Evolutionary conservation across 1,139 yeast genomes (phyloP), one percentile per base, ranked within the genome.

Genomic region (Lodderomyces theae): DNA sequence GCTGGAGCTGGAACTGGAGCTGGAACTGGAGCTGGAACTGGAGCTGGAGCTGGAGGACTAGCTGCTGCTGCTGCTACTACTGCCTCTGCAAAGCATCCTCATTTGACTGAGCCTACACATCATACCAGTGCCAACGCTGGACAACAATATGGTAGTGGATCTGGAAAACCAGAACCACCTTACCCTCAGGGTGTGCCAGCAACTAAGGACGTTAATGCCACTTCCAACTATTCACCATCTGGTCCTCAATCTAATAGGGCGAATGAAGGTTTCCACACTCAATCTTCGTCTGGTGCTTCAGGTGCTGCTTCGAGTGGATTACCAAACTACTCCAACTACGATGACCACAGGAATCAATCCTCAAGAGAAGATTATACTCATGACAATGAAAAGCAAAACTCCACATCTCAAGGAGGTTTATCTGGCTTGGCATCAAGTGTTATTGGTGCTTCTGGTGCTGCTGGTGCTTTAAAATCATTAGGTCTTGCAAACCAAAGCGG

Each of bases 1-100:
- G 37, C 44, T 37, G 43, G 33, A 28, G 41, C 47, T 24, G 46
- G 41, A 29, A n/a, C n/a, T n/a, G n/a, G n/a, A n/a, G n/a, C n/a
- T n/a, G n/a, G n/a, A n/a, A 32, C 32, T 29, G 42, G n/a, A n/a
- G 47, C 37, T 34, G 42, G 40, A 26, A 40, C 41, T 12, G 38
- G 37, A 2, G 47, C 37, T 34, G 42, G 40, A 26, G 42, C 41
- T 12, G 38, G 37, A 2, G 34, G 40, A 8, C 35, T 40, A 11
- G 44, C 47, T 15, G 40, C 35, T 22, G 43, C 42, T 29, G 45
- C 47, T 23, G 42, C 47, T 13, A 12, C 33, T 9, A 32, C 32
- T 29, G 42, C 45, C 8, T 33, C 45, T 8, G 4, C 39, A 12
- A 41, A 30, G 24, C 37, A 42, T 21, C 33, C 45, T 11, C 28